Evolutionary conservation across 2,329 filamentous ascomycete genomes (phyloP), one percentile per base, ranked within the genome.

Genomic region (Thermochaetoides dissita): DNA sequence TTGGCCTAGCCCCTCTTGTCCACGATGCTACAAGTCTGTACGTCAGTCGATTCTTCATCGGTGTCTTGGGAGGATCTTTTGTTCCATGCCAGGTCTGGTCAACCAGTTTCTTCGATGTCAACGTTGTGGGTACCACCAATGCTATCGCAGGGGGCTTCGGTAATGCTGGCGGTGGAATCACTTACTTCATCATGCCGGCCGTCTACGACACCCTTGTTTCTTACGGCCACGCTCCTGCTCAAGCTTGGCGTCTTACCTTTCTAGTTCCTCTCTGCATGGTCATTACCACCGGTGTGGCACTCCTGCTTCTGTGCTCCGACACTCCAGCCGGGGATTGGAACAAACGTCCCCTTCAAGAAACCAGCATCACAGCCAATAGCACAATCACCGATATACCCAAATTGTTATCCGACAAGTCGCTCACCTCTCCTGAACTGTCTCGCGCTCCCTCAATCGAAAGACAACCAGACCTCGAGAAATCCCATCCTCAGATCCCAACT

Each of bases 11-110:
- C 0, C 85, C 86, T 6, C 77, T 86, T 1, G 76, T 88, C 34
- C 78, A 76, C 38, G 78, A 71, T 41, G 76, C 76, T 6, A 63
- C 61, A 5, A 79, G 83, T 7, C 71, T 89, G n/a, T 79, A 85
- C 51, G 63, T 74, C 12, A 72, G 82, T 38, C 76, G 84, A 36
- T 89, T 89, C 67, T 88, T 88, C 62, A 76, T 88, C 48, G 83
- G 83, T 46, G 80, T 89, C 36, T 72, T 89, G 0, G 84, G 84
- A 34, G 81, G 79, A 2, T 74, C 76, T 1, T 89, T 89, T 53
- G 84, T 89, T 0, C 84, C 84, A 9, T 94, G 86, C 59, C 86
- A 93, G 58, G 88, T 94, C 6, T 94, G 87, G 85, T 84, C 81
- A 8, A 94, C 86, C 0, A 85, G 81, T 0, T 94, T 94, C 68